Percentiles rank a stretch among this genome's conserved stretches.
phyloP scores from a whole-genome alignment of 2,329 filamentous ascomycete species.

The Sordariomycetes sp. region DNA sequence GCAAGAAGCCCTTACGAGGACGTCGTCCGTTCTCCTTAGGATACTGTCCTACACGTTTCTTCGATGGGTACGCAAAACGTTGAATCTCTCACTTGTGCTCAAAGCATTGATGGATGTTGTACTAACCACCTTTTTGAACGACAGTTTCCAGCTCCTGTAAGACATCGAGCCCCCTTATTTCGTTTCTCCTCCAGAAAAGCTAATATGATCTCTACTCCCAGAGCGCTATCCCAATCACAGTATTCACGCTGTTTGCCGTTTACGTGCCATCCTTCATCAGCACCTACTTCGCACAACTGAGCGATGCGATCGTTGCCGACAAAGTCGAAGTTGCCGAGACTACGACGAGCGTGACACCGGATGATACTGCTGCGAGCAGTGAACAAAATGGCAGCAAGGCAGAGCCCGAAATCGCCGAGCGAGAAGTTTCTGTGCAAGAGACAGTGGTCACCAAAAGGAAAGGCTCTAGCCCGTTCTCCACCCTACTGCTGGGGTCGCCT shows the following conservation, averaged over 20 bases:
- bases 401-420: not conserved
- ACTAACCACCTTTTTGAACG: not conserved
- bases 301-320: conserved; percentile 49
- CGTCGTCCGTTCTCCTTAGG: conserved; percentile 25
- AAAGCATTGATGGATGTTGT: conserved; percentile 6
- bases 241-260: conserved; percentile 53
- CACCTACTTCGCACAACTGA: conserved; percentile 44
- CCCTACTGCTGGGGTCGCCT: conserved; percentile 67
- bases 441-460: conserved; percentile 49
- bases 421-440: conserved; percentile 53
- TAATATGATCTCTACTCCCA: conserved; percentile 9
- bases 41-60: conserved; percentile 45
- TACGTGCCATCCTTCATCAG: conserved; percentile 55
- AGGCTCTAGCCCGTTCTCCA: conserved; percentile 44
- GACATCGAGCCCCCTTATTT: not conserved
- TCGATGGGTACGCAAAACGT: conserved; percentile 41
- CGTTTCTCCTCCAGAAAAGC: not conserved
- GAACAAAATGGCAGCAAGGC: not conserved
- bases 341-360: conserved; percentile 37
- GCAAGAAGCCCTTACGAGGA: conserved; percentile 18
- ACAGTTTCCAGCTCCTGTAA: not conserved
- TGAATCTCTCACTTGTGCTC: conserved; percentile 4
- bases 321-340: conserved; percentile 45
- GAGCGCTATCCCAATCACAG: conserved; percentile 11
- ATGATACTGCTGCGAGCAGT: not conserved